Conservation (phyloP, 371 early-diverging fungal species). For the Paraphysoderma sedebokerense region DNA sequence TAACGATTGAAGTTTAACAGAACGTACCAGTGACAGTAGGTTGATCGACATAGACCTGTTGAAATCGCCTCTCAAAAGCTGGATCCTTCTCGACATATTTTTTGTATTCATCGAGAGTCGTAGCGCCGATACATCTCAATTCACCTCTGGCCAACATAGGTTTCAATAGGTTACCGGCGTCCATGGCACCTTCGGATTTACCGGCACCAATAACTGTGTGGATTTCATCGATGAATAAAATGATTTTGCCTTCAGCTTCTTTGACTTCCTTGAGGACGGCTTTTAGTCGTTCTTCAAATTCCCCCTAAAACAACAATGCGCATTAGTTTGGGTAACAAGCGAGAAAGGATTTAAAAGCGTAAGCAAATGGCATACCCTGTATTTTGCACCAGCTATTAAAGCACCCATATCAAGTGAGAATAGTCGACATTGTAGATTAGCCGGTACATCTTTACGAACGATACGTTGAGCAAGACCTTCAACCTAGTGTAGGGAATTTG, state of each 20-base stretch:
- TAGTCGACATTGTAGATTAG: constrained; percentile 63
- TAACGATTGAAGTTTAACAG: too few relatives aligned
- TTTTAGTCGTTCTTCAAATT: constrained; percentile 98
- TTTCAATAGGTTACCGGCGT: constrained; percentile 79
- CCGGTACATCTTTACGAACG: constrained; percentile 84
- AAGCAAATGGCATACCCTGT: too few relatives aligned
- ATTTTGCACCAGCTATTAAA: constrained; percentile 43
- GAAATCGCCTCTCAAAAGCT: constrained; percentile 77
- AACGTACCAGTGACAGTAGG: constrained; percentile 58
- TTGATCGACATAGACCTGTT: constrained; percentile 53
- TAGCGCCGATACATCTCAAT: constrained; percentile 73
- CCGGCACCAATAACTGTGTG: constrained; percentile 90
- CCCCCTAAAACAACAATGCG: too few relatives aligned
- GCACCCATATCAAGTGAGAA: constrained; percentile 95
- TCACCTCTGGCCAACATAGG: constrained; percentile 71
- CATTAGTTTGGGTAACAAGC: too few relatives aligned
- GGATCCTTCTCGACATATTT: constrained; percentile 76
- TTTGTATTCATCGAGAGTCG: constrained; percentile 69
- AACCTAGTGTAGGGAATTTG: too few relatives aligned
- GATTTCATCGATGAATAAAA: constrained; percentile 98
- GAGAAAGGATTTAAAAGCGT: too few relatives aligned
- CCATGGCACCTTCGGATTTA: constrained; percentile 78
- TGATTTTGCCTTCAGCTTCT: constrained; percentile 73
- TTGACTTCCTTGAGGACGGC: constrained; percentile 89
- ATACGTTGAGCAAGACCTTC: constrained; percentile 96